phyloP scores from a whole-genome alignment of 352 stramenopile genomes.

The Globisporangium yorkense region DNA sequence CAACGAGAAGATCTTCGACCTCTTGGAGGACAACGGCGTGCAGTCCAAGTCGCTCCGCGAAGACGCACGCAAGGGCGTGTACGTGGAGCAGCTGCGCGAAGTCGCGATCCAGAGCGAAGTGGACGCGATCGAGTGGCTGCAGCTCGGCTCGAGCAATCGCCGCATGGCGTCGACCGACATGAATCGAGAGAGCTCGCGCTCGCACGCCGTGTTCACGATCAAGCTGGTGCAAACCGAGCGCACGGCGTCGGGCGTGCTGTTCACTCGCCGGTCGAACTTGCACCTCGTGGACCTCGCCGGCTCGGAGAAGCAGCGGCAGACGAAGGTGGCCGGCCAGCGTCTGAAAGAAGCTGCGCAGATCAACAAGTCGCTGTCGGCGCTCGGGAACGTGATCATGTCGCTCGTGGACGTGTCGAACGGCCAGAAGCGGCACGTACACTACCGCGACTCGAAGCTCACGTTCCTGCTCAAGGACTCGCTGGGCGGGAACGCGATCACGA shows the following conservation, averaged over 20 bases:
- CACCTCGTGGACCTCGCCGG: constrained; percentile 86
- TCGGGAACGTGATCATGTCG: constrained; percentile 88
- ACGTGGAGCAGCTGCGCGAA: constrained; percentile 75
- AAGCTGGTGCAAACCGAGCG: constrained; percentile 85
- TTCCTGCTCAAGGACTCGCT: constrained; percentile 83
- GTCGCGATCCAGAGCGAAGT: constrained; percentile 51
- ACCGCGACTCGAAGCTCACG: constrained; percentile 83
- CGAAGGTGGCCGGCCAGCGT: constrained; percentile 63
- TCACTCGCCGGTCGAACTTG: constrained; percentile 70
- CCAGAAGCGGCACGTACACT: constrained; percentile 77
- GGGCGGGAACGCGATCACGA: constrained; percentile 85
- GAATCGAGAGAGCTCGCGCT: constrained; percentile 95
- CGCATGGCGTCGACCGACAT: constrained; percentile 96
- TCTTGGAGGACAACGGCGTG: constrained; percentile 57
- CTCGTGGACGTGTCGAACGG: constrained; percentile 83
- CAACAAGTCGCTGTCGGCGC: constrained; percentile 85
- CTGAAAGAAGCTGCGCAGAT: constrained; percentile 88
- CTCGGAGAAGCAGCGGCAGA: constrained; percentile 85
- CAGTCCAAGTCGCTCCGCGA: constrained; percentile 72
- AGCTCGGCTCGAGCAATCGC: constrained; percentile 77
- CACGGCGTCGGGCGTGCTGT: constrained; percentile 43
- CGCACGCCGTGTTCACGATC: constrained; percentile 97
- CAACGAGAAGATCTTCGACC: constrained; percentile 88
- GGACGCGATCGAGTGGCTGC: constrained; percentile 71
- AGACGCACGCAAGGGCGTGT: constrained; percentile 69